These are phyloP conservation scores for Verticillium isaacii DNA, from an alignment of 2,329 filamentous ascomycete species.

Conservation along the genomic window DNA sequence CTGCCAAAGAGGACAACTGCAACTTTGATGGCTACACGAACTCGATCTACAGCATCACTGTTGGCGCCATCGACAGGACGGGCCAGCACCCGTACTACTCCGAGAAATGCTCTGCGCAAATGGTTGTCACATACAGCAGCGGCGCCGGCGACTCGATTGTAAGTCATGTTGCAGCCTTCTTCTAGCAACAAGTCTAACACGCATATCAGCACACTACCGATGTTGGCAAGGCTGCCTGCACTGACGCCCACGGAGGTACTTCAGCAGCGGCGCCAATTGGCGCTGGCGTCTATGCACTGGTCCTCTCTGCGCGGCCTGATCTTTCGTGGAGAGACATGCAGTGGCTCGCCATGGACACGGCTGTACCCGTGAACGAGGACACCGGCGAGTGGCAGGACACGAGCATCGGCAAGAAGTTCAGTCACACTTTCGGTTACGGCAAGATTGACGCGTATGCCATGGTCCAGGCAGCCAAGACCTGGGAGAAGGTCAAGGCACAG, in stretches of 20 bases:
- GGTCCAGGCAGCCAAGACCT: slow-evolving; percentile 80
- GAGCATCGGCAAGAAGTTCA: slow-evolving; percentile 77
- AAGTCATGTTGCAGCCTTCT: slow-evolving; percentile 22
- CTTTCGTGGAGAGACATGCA: slow-evolving; percentile 93
- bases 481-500: slow-evolving; percentile 88
- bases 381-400: slow-evolving; percentile 73
- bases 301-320: slow-evolving; percentile 78
- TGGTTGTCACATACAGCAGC: slow-evolving; percentile 96
- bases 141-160: slow-evolving; percentile 80
- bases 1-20: slow-evolving; percentile 84
- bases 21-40: slow-evolving; percentile 99
- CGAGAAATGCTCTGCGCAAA: slow-evolving; percentile 89
- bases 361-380: slow-evolving; percentile 72
- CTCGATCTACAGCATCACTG: slow-evolving; percentile 97
- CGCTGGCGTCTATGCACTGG: slow-evolving; percentile 86
- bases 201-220: slow-evolving; percentile 76
- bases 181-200: slow-evolving; percentile 12
- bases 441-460: slow-evolving; percentile 86
- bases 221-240: slow-evolving; percentile 78
- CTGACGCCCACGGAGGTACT: slow-evolving; percentile 81
- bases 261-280: slow-evolving; percentile 92
- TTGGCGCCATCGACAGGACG: slow-evolving; percentile 84
- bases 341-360: slow-evolving; percentile 81
- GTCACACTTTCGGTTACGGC: slow-evolving; percentile 92
- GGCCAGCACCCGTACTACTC: slow-evolving; percentile 94